Percentiles rank a stretch among this genome's conserved stretches.
phyloP scores from a whole-genome alignment of 2,329 filamentous ascomycete species.

The Lasiodiplodia theobromae region DNA sequence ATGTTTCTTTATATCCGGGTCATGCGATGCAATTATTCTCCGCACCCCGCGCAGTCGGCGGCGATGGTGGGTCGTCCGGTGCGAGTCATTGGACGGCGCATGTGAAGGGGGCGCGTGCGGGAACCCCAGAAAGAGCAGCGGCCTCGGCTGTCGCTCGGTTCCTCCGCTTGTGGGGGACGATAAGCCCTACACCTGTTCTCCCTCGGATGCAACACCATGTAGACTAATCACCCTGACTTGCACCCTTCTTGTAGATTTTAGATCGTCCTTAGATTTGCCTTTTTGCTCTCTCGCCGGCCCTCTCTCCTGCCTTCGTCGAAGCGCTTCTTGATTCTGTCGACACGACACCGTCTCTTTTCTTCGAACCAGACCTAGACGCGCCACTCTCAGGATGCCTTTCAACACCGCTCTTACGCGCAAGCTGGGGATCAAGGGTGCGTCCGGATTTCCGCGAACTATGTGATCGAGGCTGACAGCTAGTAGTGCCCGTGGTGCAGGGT shows the following conservation, averaged over 20 bases:
- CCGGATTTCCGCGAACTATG: slow-evolving; percentile 46
- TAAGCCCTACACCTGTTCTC: neutral
- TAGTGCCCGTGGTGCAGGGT: slow-evolving; percentile 83
- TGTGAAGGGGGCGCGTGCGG: slow-evolving; percentile 14
- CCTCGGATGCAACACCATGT: slow-evolving; percentile 17
- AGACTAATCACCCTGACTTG: slow-evolving; percentile 19
- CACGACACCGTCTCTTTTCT: neutral
- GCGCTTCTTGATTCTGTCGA: neutral
- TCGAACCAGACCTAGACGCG: neutral
- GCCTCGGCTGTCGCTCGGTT: slow-evolving; percentile 24
- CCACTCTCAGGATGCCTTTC: slow-evolving; percentile 62
- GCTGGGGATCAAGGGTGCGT: slow-evolving; percentile 64
- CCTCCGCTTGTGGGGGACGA: slow-evolving; percentile 20
- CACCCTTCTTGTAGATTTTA: slow-evolving; percentile 11
- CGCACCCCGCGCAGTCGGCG: neutral
- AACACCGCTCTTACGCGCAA: slow-evolving; percentile 68
- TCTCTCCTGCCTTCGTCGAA: neutral
- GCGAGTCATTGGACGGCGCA: slow-evolving; percentile 22
- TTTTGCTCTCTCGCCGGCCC: neutral
- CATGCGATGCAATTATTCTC: neutral
- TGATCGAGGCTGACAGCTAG: slow-evolving; percentile 13
- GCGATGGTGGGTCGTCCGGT: slow-evolving; percentile 4
- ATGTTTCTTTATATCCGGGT: neutral
- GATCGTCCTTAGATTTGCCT: slow-evolving; percentile 2
- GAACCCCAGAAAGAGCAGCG: slow-evolving; percentile 22